These are phyloP conservation scores for Hordeum pubiflorum DNA, from an alignment of 202 grass and related monocot species.

Conservation along the genomic window DNA sequence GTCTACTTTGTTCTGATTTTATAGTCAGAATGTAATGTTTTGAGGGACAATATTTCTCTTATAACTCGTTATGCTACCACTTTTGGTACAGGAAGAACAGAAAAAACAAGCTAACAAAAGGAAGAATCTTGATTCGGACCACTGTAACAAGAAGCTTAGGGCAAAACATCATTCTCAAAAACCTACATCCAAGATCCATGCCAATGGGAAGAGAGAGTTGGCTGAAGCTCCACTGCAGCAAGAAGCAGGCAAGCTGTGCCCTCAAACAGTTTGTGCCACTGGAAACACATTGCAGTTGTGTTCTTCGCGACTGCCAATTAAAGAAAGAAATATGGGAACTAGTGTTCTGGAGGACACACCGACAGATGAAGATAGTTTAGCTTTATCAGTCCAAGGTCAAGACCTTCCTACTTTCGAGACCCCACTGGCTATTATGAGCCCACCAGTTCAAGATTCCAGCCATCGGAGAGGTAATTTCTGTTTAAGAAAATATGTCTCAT, in stretches of 20 bases:
- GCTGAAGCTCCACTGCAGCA: constrained; percentile 9
- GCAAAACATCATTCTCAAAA: neutral
- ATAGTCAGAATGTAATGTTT: neutral
- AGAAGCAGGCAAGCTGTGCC: neutral
- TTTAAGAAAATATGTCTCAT: neutral
- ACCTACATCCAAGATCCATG: constrained; percentile 1
- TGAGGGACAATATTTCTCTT: neutral
- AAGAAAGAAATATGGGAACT: neutral
- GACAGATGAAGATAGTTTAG: neutral
- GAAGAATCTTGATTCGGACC: constrained; percentile 20
- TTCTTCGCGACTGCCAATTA: neutral
- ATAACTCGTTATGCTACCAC: neutral
- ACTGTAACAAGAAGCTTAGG: constrained; percentile 33
- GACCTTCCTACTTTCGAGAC: neutral
- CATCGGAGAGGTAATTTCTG: constrained; percentile 13
- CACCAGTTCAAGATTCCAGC: neutral
- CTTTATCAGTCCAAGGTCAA: constrained; percentile 4
- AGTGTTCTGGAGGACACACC: neutral
- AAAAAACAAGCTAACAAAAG: constrained; percentile 22
- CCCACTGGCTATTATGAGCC: constrained; percentile 1
- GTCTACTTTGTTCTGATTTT: constrained; percentile 6
- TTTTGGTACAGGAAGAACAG: constrained; percentile 23
- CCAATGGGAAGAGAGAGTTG: neutral
- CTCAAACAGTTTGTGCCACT: neutral
- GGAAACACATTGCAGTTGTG: neutral